Percentiles rank a stretch among this genome's conserved stretches.
Conservation (phyloP, 768 basidiomycete species). For the Mycena rosella region DNA sequence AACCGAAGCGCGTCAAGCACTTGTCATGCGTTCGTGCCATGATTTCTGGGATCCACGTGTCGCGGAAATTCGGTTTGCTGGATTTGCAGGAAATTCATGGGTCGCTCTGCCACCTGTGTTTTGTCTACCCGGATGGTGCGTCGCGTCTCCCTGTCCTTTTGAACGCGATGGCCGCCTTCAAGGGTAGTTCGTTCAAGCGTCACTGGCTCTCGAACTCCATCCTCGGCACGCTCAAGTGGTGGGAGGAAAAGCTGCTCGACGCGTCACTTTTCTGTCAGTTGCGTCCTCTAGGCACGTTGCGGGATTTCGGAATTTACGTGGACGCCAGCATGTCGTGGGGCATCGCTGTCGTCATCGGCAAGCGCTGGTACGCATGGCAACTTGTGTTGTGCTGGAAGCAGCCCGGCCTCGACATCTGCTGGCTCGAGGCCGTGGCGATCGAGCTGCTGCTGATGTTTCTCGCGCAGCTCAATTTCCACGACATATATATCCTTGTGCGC, state of each 20-base stretch:
- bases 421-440: too few relatives aligned
- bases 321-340: too few relatives aligned
- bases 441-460: constrained; percentile 11
- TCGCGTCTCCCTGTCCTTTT: constrained; percentile 21
- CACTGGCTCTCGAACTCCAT: background rate
- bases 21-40: constrained; percentile 12
- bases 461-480: background rate
- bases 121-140: constrained; percentile 1
- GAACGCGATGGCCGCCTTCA: constrained; percentile 12
- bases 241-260: background rate
- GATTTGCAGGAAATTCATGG: constrained; percentile 16
- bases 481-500: background rate
- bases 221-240: background rate
- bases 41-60: background rate
- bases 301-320: constrained; percentile 4
- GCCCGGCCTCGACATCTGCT: constrained; percentile 16
- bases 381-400: constrained; percentile 2
- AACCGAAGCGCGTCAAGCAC: constrained; percentile 44
- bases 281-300: background rate
- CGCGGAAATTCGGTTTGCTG: background rate
- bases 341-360: constrained; percentile 4
- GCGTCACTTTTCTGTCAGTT: constrained; percentile 1
- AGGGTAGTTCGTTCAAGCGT: background rate
- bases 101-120: constrained; percentile 8
- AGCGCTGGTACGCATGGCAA: background rate